These are phyloP conservation scores for Globisporangium nagaii DNA, from an alignment of 352 stramenopile genomes.

Conservation along the genomic window DNA sequence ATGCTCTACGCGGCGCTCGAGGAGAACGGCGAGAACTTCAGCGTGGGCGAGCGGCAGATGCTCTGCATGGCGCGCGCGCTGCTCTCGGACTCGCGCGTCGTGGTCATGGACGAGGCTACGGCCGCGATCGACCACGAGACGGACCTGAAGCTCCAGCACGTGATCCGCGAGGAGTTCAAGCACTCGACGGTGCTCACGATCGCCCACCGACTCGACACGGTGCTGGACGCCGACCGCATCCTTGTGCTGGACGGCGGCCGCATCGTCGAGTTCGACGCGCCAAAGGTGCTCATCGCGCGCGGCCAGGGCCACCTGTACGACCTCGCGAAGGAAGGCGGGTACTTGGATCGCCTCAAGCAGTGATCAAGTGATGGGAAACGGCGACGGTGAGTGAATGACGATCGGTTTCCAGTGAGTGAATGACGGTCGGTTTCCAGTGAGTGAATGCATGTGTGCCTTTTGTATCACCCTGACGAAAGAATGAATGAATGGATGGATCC, in stretches of 20 bases:
- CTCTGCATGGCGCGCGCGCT: constrained; percentile 95
- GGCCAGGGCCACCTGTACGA: constrained; percentile 34
- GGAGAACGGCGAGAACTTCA: constrained; percentile 92
- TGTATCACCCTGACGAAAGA: no score
- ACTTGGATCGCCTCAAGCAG: constrained; percentile 26
- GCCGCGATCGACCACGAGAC: constrained; percentile 82
- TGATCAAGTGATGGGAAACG: no score
- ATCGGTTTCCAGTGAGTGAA: no score
- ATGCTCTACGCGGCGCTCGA: constrained; percentile 66
- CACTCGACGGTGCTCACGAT: constrained; percentile 95
- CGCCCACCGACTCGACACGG: constrained; percentile 95
- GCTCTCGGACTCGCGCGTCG: constrained; percentile 78
- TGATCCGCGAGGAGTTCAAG: constrained; percentile 86
- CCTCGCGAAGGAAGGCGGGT: constrained; percentile 31
- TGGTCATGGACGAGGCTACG: constrained; percentile 87
- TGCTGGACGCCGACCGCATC: constrained; percentile 96
- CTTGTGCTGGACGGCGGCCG: constrained; percentile 93
- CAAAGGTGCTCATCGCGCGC: constrained; percentile 49
- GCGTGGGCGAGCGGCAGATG: constrained; percentile 92
- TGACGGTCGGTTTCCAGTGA: no score
- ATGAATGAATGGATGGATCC: no score
- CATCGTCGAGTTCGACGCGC: constrained; percentile 83
- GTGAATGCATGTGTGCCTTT: no score
- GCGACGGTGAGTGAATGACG: no score
- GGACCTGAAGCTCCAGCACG: constrained; percentile 55